Evolutionary conservation across 2,329 filamentous ascomycete genomes (phyloP).

Genomic region (Exophiala phaeomuriformis): DNA sequence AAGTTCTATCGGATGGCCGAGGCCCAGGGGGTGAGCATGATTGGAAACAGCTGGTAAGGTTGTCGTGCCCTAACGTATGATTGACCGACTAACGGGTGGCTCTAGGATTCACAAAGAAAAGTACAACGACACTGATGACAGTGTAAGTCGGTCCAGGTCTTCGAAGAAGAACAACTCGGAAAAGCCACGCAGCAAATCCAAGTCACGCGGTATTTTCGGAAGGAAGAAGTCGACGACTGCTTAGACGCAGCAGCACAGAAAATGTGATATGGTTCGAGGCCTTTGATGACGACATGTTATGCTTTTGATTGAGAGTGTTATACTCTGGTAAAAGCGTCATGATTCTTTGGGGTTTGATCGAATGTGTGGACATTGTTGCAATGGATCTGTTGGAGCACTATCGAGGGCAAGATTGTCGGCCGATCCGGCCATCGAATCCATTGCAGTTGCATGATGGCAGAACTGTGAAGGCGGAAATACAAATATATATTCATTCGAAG

Average conservation of each 20-base stretch:
- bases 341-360: too few species aligned
- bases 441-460: too few species aligned
- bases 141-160: constrained; percentile 8
- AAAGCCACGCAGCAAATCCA: constrained; percentile 21
- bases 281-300: constrained; percentile 16
- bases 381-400: too few species aligned
- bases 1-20: constrained; percentile 86
- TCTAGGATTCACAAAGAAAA: constrained; percentile 27
- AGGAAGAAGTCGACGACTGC: constrained; percentile 13
- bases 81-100: not conserved
- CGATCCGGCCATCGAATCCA: too few species aligned
- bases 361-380: too few species aligned
- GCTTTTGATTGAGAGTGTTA: not conserved
- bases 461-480: too few species aligned
- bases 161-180: constrained; percentile 11
- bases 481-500: too few species aligned
- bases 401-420: too few species aligned
- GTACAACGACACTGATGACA: constrained; percentile 24
- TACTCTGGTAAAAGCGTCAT: too few species aligned
- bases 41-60: constrained; percentile 91
- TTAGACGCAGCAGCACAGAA: not conserved
- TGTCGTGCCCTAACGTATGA: not conserved
- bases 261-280: not conserved
- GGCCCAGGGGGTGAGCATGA: constrained; percentile 91
- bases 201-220: constrained; percentile 21